These are phyloP conservation scores for Aspergillaceae sp. DNA, from an alignment of 2,329 filamentous ascomycete genomes.

Conservation along the genomic window DNA sequence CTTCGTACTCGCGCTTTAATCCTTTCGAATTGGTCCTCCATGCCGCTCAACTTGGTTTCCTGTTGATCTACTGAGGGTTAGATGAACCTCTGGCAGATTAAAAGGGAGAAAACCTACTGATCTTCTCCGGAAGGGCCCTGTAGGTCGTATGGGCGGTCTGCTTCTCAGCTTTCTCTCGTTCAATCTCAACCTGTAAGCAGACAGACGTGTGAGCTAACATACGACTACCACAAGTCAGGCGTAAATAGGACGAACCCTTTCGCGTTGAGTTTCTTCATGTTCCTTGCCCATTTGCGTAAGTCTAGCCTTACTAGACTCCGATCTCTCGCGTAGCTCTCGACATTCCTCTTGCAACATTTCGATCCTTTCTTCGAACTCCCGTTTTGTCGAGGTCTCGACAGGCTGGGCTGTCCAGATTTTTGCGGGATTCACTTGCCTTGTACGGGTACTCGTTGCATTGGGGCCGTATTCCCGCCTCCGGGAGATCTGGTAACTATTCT, in stretches of 20 bases:
- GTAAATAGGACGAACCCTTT: conserved; percentile 33
- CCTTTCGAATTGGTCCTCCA: conserved; percentile 33
- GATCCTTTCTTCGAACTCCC: conserved; percentile 49
- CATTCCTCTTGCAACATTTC: conserved; percentile 37
- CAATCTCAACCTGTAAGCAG: conserved; percentile 19
- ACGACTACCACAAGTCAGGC: not conserved
- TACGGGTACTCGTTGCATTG: conserved; percentile 60
- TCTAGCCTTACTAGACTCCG: conserved; percentile 22
- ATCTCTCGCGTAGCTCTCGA: conserved; percentile 18
- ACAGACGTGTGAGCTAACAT: conserved; percentile 7
- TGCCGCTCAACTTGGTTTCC: conserved; percentile 38
- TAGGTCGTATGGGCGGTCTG: conserved; percentile 60
- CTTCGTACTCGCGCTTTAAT: conserved; percentile 42
- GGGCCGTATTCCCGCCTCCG: conserved; percentile 74
- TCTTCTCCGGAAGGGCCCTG: conserved; percentile 59
- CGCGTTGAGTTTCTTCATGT: conserved; percentile 19
- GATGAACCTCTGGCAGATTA: not conserved
- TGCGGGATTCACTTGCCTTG: conserved; percentile 53
- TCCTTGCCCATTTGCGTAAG: conserved; percentile 16
- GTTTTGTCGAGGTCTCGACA: conserved; percentile 53
- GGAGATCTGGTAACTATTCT: conserved; percentile 54
- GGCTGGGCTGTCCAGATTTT: conserved; percentile 69
- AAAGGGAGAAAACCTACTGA: conserved; percentile 46
- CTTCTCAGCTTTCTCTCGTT: conserved; percentile 55
- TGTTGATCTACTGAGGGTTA: conserved; percentile 32